phyloP scores from a whole-genome alignment of 192 early-diverging fungal genomes.

The Phycomyces blakesleeanus region DNA sequence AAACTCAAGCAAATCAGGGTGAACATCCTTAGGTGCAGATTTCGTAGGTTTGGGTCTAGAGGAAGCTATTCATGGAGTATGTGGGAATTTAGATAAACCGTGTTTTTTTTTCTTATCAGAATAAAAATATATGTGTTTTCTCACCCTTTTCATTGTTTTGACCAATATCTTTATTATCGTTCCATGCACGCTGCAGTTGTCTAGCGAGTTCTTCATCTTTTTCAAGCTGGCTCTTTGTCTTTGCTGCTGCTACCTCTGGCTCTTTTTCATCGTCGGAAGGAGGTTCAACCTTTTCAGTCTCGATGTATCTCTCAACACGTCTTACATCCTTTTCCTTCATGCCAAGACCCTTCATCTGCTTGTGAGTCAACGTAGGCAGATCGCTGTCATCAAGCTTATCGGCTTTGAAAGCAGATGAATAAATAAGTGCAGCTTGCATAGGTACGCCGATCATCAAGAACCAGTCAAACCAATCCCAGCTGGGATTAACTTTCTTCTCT shows the following conservation, averaged over 20 bases:
- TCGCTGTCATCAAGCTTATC: conserved; percentile 83
- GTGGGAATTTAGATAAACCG: too few species aligned
- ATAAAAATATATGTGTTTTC: background rate
- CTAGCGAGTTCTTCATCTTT: conserved; percentile 80
- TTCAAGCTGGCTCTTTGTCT: conserved; percentile 58
- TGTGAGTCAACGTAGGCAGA: conserved; percentile 70
- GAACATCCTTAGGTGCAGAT: conserved; percentile 45
- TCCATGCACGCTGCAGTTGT: conserved; percentile 67
- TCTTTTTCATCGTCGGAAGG: conserved; percentile 40
- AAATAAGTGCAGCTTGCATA: conserved; percentile 72
- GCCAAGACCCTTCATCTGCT: conserved; percentile 72
- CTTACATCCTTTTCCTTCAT: conserved; percentile 84
- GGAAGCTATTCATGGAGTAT: too few species aligned
- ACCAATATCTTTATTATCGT: background rate
- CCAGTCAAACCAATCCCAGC: conserved; percentile 95
- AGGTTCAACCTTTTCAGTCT: conserved; percentile 47
- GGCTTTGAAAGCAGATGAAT: conserved; percentile 79
- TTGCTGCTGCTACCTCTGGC: conserved; percentile 18
- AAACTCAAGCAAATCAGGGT: conserved; percentile 46
- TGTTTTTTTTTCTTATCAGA: too few species aligned
- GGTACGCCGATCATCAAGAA: conserved; percentile 73
- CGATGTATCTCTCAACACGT: conserved; percentile 65
- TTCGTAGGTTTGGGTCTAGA: conserved; percentile 44
- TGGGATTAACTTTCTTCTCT: conserved; percentile 54
- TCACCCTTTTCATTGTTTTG: conserved; percentile 1